These are phyloP conservation scores for Knoxia roxburghii DNA, from an alignment of 257 asterid genomes.

Conservation along the genomic window DNA sequence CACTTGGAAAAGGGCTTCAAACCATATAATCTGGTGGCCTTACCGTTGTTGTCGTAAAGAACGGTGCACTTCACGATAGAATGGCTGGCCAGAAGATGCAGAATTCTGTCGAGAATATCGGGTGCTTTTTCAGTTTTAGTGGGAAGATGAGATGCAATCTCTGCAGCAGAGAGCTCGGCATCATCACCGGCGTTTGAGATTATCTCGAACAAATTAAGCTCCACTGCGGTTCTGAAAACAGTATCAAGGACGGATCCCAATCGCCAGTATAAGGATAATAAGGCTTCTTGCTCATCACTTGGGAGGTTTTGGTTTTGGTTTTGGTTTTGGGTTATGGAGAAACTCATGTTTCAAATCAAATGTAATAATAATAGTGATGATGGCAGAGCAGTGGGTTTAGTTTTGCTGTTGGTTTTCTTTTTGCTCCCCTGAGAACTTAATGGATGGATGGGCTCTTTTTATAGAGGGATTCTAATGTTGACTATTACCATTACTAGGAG, in stretches of 20 bases:
- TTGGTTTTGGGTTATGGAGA: no score
- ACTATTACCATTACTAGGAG: no score
- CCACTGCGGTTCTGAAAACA: conserved; percentile 12
- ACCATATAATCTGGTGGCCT: conserved; percentile 2
- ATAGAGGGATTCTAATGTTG: not conserved
- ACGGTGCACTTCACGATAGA: conserved; percentile 4
- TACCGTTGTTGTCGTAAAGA: not conserved
- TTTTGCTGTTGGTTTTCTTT: not conserved
- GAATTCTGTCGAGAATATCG: conserved; percentile 4
- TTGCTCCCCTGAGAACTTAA: no score
- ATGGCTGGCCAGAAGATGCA: conserved; percentile 9
- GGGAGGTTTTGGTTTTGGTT: not conserved
- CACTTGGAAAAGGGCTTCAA: not conserved
- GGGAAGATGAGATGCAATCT: conserved; percentile 4
- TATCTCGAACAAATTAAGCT: conserved; percentile 20
- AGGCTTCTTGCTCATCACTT: not conserved
- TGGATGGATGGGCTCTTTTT: not conserved
- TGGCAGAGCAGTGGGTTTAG: not conserved
- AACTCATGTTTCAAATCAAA: not conserved
- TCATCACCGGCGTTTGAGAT: conserved; percentile 13
- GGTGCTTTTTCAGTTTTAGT: conserved; percentile 5
- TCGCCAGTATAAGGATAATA: not conserved
- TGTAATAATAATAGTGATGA: no score
- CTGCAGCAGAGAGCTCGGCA: not conserved
- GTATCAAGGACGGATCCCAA: not conserved